Base-by-base conservation (phyloP, 2,329 filamentous ascomycete species). In the Cephalotrichum gorgonifer region DNA sequence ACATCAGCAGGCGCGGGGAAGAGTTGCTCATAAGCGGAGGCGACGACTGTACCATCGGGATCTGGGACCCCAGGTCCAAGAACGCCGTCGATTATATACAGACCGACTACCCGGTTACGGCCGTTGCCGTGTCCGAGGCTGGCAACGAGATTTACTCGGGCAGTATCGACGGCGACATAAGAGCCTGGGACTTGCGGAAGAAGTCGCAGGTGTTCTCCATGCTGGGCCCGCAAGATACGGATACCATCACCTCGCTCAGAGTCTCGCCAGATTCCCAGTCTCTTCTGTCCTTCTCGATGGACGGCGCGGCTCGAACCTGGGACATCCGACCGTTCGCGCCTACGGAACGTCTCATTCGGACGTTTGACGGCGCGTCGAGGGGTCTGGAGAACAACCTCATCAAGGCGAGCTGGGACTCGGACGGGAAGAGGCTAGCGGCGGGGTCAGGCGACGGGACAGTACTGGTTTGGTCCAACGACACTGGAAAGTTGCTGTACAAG, bases 141-240 rank as follows among this genome's bases (percentile, higher is more conserved):
- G 93, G 93, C 17, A 95, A 95, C 63, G 93, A 97, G 68, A 80
- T 98, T 25, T 98, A 93, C 65, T 86, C 87, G 6, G 91, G 91
- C 43, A 87, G 90, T 22, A 96, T 98, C 57, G 93, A 97, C 69
- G 96, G 97, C 62, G 89, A 94, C 58, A 95, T 98, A 63, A 88
- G 90, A 58, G 90, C 95, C 20, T 98, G 93, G 91, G 93, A 98
- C 66, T 70, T 97, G 60, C 82, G 93, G 56, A 97, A 95, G 72
- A 89, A 94, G 66, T 79, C 85, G 6, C 79, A 94, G 3, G 81
- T 88, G 6, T 96, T 97, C 66, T 85, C 85, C 2, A 83, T 98
- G 75, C 68, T 86, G 12, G 93, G 93, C 0, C 93, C 98, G 64
- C 85, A 81, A 48, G 93, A 98, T 62, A 97, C 91, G 0, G 93